Evolutionary conservation across 75 land plant genomes (phyloP).

Genomic region (Picea sitchensis): DNA sequence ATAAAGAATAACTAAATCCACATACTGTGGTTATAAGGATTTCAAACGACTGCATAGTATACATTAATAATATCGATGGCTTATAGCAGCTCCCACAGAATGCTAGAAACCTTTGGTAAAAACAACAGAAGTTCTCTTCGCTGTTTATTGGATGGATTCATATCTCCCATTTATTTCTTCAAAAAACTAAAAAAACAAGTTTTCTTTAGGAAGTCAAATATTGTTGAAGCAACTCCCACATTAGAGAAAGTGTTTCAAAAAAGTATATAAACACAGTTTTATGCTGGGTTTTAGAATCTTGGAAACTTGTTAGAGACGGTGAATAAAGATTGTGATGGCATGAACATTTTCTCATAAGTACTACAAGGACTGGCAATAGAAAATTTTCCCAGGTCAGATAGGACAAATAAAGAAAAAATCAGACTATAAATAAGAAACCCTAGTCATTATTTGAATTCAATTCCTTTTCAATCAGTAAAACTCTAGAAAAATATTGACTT

Average conservation of each 20-base stretch:
- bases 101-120: too few species aligned
- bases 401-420: neutral
- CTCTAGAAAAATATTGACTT: too few species aligned
- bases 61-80: neutral
- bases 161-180: neutral
- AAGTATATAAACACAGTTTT: neutral
- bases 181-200: neutral
- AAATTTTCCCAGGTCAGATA: neutral
- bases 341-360: neutral
- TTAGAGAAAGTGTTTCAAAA: neutral
- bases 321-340: neutral
- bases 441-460: too few species aligned
- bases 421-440: too few species aligned
- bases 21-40: too few species aligned
- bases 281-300: neutral
- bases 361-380: neutral
- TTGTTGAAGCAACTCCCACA: neutral
- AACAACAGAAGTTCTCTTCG: too few species aligned
- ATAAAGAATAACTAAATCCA: too few species aligned
- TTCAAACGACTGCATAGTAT: neutral
- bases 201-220: neutral
- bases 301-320: neutral
- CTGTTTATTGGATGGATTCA: too few species aligned
- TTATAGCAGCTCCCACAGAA: too few species aligned
- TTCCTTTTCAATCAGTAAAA: too few species aligned